phyloP scores from a whole-genome alignment of 805 yeast species.

The Ogataea trehaloabstinens region DNA sequence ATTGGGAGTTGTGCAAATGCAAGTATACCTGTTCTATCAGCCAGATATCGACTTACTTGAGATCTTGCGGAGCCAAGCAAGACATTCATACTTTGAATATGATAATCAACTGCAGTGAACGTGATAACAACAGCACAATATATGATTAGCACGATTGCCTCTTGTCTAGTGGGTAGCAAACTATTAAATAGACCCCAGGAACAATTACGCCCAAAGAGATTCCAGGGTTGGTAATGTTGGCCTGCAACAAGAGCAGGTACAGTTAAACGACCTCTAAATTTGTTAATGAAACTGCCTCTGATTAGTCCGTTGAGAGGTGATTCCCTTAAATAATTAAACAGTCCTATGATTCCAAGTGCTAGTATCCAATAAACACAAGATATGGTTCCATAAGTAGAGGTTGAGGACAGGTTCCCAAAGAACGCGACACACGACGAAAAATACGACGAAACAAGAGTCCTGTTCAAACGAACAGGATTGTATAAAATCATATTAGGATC shows the following conservation, averaged over 20 bases:
- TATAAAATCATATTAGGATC: slow-evolving; percentile 3
- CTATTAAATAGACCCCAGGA: slow-evolving; percentile 14
- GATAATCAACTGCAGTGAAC: slow-evolving; percentile 14
- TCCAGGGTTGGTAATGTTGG: slow-evolving; percentile 25
- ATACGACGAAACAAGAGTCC: slow-evolving; percentile 5
- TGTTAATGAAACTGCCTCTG: slow-evolving; percentile 8
- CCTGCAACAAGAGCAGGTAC: slow-evolving; percentile 21
- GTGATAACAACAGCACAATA: slow-evolving; percentile 15
- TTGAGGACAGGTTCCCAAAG: slow-evolving; percentile 17
- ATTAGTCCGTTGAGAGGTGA: slow-evolving; percentile 8
- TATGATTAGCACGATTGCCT: slow-evolving; percentile 14
- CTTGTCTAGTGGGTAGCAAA: slow-evolving; percentile 29
- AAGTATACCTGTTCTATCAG: slow-evolving; percentile 57
- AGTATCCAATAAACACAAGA: slow-evolving; percentile 24
- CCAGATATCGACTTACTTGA: slow-evolving; percentile 41
- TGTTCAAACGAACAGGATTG: slow-evolving; percentile 17
- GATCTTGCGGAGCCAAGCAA: slow-evolving; percentile 16
- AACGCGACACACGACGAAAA: slow-evolving; percentile 19
- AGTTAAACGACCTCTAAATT: slow-evolving; percentile 17
- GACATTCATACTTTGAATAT: slow-evolving; percentile 8
- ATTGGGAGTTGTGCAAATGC: slow-evolving; percentile 45
- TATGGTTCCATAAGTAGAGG: slow-evolving; percentile 14
- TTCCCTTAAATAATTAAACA: slow-evolving; percentile 16
- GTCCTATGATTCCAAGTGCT: slow-evolving; percentile 13
- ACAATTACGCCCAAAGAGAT: slow-evolving; percentile 11